Evolutionary conservation across 2,329 filamentous ascomycete species (phyloP), one percentile per base, ranked within the genome.

Genomic region (Alternaria longipes): DNA sequence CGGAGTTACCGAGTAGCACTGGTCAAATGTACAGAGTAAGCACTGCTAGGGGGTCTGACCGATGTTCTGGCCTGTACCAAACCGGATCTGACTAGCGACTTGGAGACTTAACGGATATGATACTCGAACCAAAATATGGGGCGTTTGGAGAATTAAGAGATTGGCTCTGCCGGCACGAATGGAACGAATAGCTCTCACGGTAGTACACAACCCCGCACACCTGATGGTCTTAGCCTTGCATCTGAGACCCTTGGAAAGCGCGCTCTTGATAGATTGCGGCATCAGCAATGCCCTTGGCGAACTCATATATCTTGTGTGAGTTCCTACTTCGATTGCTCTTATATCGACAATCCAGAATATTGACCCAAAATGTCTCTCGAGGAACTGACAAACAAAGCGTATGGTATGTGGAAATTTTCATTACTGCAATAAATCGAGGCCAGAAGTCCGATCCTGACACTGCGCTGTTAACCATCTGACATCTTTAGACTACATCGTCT

Each of bases 381-480:
- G 40, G 64, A 71, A 1, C 71, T 74, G 22, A 56, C 56, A 16
- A 66, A 61, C 46, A 70, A 66, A 30, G 58, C 64, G n/a, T 76
- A 70, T 59, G 56, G 56, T 59, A 47, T n/a, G 50, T 36, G 26
- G 4, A 26, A 3, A 3, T 40, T 11, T 12, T 8, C 18, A 9
- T 34, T 18, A 14, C 12, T 41, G 18, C 18, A 41, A 8, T 24
- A 22, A 4, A 22, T 12, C 38, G 4, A 22, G 22, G 18, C 38
- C 9, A 11, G 11, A 34, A 14, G 11, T 34, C 28, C 22, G 4
- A 5, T 50, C 32, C 16, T 16, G 22, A 50, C 12, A 4, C 9
- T 26, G 22, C 32, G 4, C 26, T 14, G 16, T 42, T 59, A 47
- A 59, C 11, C 18, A 3, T 57, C 12, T 24, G 24, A 5, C 6